phyloP scores from a whole-genome alignment of 345 rosid genomes.

The Populus euphratica region DNA sequence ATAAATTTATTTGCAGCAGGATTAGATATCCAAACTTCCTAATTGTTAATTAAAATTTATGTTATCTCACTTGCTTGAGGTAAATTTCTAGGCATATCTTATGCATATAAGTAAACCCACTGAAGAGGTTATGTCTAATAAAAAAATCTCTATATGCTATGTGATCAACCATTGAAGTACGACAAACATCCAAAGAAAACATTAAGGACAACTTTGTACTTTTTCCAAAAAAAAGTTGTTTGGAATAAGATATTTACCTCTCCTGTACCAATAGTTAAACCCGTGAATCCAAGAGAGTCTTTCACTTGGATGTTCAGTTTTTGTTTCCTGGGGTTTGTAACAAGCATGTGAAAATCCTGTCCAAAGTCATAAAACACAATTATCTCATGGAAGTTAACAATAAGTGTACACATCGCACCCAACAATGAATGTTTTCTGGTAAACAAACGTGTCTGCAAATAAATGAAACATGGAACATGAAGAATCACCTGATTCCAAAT shows the following conservation, averaged over 20 bases:
- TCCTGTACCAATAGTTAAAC: slow-evolving; percentile 70
- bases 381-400: slow-evolving; percentile 2
- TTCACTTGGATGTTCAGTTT: slow-evolving; percentile 72
- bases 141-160: not conserved
- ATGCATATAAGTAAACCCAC: not conserved
- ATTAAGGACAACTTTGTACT: not conserved
- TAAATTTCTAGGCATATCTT: not conserved
- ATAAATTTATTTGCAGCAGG: not conserved
- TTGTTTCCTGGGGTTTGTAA: slow-evolving; percentile 82
- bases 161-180: not conserved
- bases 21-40: not conserved
- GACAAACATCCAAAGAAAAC: not conserved
- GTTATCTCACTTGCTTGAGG: not conserved
- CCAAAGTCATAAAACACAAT: slow-evolving; percentile 21
- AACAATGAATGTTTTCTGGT: not conserved
- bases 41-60: not conserved
- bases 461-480: slow-evolving; percentile 15
- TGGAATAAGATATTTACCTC: slow-evolving; percentile 53
- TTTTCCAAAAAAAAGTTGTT: not conserved
- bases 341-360: slow-evolving; percentile 96
- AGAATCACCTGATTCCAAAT: slow-evolving; percentile 94
- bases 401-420: too few species aligned
- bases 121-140: not conserved
- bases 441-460: not conserved
- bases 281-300: slow-evolving; percentile 80